Evolutionary conservation across 768 basidiomycete genomes (phyloP).

Genomic region (Symmetrospora coprosmae): DNA sequence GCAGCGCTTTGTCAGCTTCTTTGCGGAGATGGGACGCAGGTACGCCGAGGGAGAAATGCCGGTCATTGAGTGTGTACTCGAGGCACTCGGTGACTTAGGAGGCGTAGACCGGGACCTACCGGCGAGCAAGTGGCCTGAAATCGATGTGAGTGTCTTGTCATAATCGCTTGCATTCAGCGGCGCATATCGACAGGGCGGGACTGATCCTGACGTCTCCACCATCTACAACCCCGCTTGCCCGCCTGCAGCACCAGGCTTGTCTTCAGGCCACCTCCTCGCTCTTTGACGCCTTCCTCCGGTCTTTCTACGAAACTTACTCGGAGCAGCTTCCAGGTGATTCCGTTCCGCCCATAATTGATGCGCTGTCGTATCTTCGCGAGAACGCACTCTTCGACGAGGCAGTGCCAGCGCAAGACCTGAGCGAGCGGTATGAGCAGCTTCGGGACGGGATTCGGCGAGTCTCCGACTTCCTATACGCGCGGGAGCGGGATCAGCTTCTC

Average conservation of each 20-base stretch:
- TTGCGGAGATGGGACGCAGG: constrained; percentile 70
- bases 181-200: too few species aligned
- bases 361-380: constrained; percentile 20
- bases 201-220: too few species aligned
- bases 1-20: constrained; percentile 62
- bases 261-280: too few species aligned
- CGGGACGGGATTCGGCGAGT: constrained; percentile 26
- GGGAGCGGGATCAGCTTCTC: constrained; percentile 33
- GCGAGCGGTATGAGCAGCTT: constrained; percentile 18
- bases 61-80: constrained; percentile 72
- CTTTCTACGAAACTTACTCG: constrained; percentile 61
- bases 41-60: constrained; percentile 84
- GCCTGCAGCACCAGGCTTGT: too few species aligned
- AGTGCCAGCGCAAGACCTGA: constrained; percentile 21
- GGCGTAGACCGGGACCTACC: constrained; percentile 46
- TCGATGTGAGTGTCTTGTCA: constrained; percentile 53
- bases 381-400: constrained; percentile 27
- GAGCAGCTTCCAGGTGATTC: background rate
- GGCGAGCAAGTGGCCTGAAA: constrained; percentile 59
- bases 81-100: constrained; percentile 60
- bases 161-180: too few species aligned
- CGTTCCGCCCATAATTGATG: background rate
- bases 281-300: constrained; percentile 74
- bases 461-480: constrained; percentile 30
- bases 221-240: too few species aligned